Percentiles rank a stretch among this genome's conserved stretches.
These are phyloP conservation scores for Catenaria anguillulae DNA, from an alignment of 371 early-diverging fungal species.

Conservation along the genomic window DNA sequence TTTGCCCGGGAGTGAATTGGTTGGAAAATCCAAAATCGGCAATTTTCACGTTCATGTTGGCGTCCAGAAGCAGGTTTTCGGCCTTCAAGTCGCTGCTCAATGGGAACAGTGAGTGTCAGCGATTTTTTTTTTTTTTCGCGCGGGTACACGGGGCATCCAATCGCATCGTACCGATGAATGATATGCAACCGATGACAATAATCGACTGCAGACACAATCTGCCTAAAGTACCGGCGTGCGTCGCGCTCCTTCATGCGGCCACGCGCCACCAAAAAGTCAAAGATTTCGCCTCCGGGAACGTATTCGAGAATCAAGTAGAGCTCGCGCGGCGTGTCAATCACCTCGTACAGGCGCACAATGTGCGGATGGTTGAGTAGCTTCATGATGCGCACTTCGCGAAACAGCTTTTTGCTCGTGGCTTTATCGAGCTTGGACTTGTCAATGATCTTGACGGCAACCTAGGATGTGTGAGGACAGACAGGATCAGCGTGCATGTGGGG, in stretches of 20 bases:
- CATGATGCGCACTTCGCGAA: conserved; percentile 58
- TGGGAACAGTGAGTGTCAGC: too few species aligned
- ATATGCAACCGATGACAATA: conserved; percentile 53
- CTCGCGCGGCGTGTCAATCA: conserved; percentile 43
- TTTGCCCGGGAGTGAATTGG: conserved; percentile 41
- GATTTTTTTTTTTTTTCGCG: too few species aligned
- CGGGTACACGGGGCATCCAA: too few species aligned
- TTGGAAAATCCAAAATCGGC: conserved; percentile 62
- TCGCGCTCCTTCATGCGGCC: conserved; percentile 47
- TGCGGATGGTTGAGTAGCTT: conserved; percentile 41
- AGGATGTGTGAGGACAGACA: too few species aligned
- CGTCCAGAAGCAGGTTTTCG: conserved; percentile 44
- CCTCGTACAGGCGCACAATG: conserved; percentile 49
- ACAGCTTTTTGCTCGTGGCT: conserved; percentile 55
- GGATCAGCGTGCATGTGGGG: too few species aligned
- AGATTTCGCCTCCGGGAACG: conserved; percentile 48
- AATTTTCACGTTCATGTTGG: conserved; percentile 42
- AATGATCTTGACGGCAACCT: conserved; percentile 54
- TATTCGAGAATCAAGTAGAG: conserved; percentile 39
- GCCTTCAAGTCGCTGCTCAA: conserved; percentile 34
- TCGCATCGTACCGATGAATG: conserved; percentile 57
- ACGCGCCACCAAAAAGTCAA: conserved; percentile 46
- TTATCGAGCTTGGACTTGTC: conserved; percentile 67
- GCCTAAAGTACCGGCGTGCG: conserved; percentile 49
- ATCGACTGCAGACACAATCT: conserved; percentile 47